A percentile compares a stretch with the other conserved stretches of the same genome.
Conservation (phyloP, 2,329 filamentous ascomycete genomes). For the Sclerotinia glacialis region DNA sequence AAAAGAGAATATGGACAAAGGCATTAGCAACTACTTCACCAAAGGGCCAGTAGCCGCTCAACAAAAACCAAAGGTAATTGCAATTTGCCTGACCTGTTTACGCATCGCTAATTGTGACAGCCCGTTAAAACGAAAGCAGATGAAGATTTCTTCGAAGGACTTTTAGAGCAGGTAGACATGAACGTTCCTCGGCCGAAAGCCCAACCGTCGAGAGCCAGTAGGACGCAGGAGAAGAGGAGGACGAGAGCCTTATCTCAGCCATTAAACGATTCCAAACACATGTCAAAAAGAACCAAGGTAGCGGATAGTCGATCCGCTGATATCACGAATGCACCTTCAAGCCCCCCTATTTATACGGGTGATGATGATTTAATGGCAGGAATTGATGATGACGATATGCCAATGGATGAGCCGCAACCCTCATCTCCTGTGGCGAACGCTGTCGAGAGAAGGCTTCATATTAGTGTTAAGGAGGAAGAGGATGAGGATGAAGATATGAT, state of each 20-base stretch:
- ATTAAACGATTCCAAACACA: slow-evolving; percentile 49
- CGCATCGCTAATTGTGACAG: slow-evolving; percentile 45
- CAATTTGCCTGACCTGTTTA: not conserved
- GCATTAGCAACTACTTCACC: slow-evolving; percentile 93
- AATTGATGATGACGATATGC: slow-evolving; percentile 64
- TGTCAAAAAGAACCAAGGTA: slow-evolving; percentile 56
- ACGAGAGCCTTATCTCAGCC: slow-evolving; percentile 77
- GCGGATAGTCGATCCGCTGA: slow-evolving; percentile 44
- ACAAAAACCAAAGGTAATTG: slow-evolving; percentile 75
- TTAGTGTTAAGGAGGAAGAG: slow-evolving; percentile 62
- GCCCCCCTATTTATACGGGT: slow-evolving; percentile 47
- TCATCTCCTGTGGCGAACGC: slow-evolving; percentile 85
- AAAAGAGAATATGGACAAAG: slow-evolving; percentile 81
- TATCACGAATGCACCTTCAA: slow-evolving; percentile 42
- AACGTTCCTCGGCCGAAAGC: slow-evolving; percentile 65
- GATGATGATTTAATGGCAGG: slow-evolving; percentile 56
- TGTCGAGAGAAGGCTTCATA: slow-evolving; percentile 65
- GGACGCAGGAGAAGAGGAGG: slow-evolving; percentile 74
- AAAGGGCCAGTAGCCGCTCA: slow-evolving; percentile 65
- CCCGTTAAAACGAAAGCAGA: slow-evolving; percentile 80
- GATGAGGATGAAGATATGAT: slow-evolving; percentile 78
- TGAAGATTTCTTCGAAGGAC: slow-evolving; percentile 77
- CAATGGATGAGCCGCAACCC: slow-evolving; percentile 81
- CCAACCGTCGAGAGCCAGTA: slow-evolving; percentile 62
- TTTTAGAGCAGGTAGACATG: slow-evolving; percentile 84